Evolutionary conservation across 1,284 basidiomycete species (phyloP), one percentile per base, ranked within the genome.

Genomic region (Lignosus rhinocerotis): DNA sequence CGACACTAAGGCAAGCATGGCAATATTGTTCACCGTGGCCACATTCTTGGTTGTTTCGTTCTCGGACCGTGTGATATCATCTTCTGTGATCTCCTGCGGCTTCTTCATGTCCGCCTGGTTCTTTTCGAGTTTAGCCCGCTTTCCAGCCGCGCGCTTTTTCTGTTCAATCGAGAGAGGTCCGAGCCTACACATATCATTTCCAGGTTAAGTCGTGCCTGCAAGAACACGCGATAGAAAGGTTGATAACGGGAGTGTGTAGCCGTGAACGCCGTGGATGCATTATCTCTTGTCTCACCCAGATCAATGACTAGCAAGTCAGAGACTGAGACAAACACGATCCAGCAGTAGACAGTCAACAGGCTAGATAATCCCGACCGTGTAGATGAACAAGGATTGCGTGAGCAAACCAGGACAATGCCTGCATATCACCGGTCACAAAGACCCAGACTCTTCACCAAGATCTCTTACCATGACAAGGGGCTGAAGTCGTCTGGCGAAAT

Each of bases 11-110:
- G 38, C 19, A 11, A 47, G 30, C 21, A 9, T 21, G 14, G 39
- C 12, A 25, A 55, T 6, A 41, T 17, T 3, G 69, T 81, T 56
- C 66, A 90, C 90, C 30, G 76, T 75, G 7, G 78, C 73, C 9
- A 93, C 90, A 62, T 92, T 92, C 72, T 88, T 90, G 0, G 88
- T 88, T 0, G 91, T 93, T 71, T 93, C 91, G 62, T 93, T 93
- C 65, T 88, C 84, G 5, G 88, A 87, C 2, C 88, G 80, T 45
- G 83, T 78, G 55, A 93, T 90, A 64, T 93, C 91, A 33, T 87
- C 86, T 70, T 92, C 89, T 47, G 76, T 84, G 49, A 93, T 77
- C 69, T 92, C 85, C 67, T 90, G 88, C 1, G 92, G 91, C 64
- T 81, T 83, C 54, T 78, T 77, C 66, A 85, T 81, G 45, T 87